Conservation (phyloP, 176 grass and related monocot genomes). For the Dendrocalamus sinicus region DNA sequence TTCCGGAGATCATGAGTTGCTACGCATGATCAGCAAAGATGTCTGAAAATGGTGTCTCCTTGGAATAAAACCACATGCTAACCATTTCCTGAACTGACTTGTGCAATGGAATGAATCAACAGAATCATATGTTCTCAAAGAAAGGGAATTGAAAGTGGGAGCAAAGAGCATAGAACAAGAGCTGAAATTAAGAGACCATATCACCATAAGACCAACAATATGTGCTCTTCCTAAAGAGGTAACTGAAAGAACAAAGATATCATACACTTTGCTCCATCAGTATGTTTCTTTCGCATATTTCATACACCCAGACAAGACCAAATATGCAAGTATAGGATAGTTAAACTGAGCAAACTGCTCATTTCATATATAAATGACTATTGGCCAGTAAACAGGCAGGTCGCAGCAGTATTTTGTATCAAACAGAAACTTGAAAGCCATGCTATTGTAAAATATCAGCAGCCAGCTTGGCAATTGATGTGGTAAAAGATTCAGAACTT, state of each 20-base stretch:
- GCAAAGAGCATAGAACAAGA: background rate
- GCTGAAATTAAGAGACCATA: background rate
- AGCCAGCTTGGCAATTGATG: background rate
- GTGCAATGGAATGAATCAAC: background rate
- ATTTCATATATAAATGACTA: background rate
- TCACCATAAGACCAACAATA: background rate
- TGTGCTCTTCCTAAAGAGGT: background rate
- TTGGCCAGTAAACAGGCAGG: conserved; percentile 5
- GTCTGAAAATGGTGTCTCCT: background rate
- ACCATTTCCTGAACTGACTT: background rate
- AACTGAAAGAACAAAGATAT: background rate
- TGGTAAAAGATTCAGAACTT: background rate
- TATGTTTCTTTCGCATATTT: background rate
- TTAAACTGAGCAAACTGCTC: background rate
- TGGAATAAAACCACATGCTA: background rate
- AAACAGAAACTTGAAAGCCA: conserved; percentile 20
- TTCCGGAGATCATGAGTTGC: background rate
- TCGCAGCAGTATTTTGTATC: conserved; percentile 1
- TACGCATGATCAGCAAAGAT: background rate
- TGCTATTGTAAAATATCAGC: conserved; percentile 18
- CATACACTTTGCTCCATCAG: background rate
- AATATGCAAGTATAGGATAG: background rate
- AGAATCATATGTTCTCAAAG: background rate
- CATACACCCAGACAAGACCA: conserved; percentile 7
- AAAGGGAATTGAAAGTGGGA: background rate